Evolutionary conservation across 768 basidiomycete species (phyloP).

Genomic region (Brasilioporus rufonigricans): DNA sequence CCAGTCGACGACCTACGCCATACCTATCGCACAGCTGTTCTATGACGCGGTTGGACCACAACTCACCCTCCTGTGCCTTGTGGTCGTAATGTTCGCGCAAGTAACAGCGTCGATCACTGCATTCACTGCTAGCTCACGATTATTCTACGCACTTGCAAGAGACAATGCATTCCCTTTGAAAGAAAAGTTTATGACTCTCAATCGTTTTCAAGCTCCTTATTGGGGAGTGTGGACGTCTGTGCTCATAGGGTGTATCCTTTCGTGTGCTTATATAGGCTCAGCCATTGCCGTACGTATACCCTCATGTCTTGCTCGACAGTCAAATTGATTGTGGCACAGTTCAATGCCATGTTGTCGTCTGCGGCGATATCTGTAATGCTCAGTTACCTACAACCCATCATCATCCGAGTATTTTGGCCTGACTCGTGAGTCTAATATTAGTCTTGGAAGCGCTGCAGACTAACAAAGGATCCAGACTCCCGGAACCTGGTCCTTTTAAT

Average conservation of each 20-base stretch:
- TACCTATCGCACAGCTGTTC: conserved; percentile 59
- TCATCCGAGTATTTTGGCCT: conserved; percentile 59
- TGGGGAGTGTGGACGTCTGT: conserved; percentile 56
- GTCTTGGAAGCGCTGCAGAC: not conserved
- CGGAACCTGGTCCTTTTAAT: conserved; percentile 47
- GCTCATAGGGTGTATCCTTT: conserved; percentile 50
- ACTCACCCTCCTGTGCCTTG: conserved; percentile 50
- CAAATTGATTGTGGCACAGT: conserved; percentile 27
- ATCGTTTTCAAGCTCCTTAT: conserved; percentile 52
- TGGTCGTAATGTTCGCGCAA: conserved; percentile 48
- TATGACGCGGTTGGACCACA: conserved; percentile 49
- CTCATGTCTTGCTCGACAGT: not conserved
- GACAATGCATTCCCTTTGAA: conserved; percentile 52
- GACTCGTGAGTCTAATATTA: conserved; percentile 35
- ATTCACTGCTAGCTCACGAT: conserved; percentile 54
- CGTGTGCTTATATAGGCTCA: conserved; percentile 58
- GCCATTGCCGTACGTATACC: conserved; percentile 47
- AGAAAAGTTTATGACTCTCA: conserved; percentile 46
- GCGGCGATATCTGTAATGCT: conserved; percentile 59
- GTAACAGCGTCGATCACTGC: conserved; percentile 56
- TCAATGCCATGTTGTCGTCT: conserved; percentile 55
- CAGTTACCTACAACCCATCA: conserved; percentile 55
- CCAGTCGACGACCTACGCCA: conserved; percentile 49
- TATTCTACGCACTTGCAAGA: conserved; percentile 56
- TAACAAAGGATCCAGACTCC: conserved; percentile 34